phyloP scores from a whole-genome alignment of 1,284 basidiomycete genomes.

The Macrocybe sp. region DNA sequence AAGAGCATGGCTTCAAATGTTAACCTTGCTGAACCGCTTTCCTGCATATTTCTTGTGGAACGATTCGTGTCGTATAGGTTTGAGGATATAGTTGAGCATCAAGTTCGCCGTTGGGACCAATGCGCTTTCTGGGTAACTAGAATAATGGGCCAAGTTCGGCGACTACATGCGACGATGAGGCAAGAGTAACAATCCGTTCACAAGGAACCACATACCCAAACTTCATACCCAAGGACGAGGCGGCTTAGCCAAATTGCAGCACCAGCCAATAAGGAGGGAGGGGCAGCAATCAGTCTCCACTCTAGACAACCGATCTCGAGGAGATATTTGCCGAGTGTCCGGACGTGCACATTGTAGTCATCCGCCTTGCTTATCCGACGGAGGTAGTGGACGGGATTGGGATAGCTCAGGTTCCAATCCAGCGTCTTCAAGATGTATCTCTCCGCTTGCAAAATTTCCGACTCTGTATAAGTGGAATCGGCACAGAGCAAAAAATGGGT shows the following conservation, averaged over 20 bases:
- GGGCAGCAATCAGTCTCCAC: slow-evolving; percentile 75
- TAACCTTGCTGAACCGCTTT: slow-evolving; percentile 56
- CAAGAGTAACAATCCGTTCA: slow-evolving; percentile 9
- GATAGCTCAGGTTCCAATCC: slow-evolving; percentile 89
- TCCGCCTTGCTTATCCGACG: slow-evolving; percentile 90
- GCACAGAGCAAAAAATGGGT: slow-evolving; percentile 85
- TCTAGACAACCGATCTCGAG: slow-evolving; percentile 91
- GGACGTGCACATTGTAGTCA: slow-evolving; percentile 87
- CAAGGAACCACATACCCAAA: slow-evolving; percentile 64
- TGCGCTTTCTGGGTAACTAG: slow-evolving; percentile 79
- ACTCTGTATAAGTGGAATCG: slow-evolving; percentile 82
- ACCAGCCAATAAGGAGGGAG: slow-evolving; percentile 86
- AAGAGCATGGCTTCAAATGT: neutral
- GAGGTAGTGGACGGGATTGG: slow-evolving; percentile 92
- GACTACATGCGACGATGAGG: slow-evolving; percentile 21
- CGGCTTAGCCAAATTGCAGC: slow-evolving; percentile 91
- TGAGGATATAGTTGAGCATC: slow-evolving; percentile 85
- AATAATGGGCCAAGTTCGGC: slow-evolving; percentile 78
- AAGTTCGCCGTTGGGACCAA: slow-evolving; percentile 81
- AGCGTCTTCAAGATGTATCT: slow-evolving; percentile 90
- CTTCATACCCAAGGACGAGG: slow-evolving; percentile 75
- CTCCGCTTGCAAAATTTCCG: slow-evolving; percentile 92
- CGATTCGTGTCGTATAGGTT: slow-evolving; percentile 61
- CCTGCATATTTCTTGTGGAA: slow-evolving; percentile 77
- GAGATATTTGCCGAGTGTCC: slow-evolving; percentile 92